A percentile compares a stretch with the other conserved stretches of the same genome.
phyloP scores from a whole-genome alignment of 495 filamentous ascomycete genomes.

The Penicillium subrubescens region DNA sequence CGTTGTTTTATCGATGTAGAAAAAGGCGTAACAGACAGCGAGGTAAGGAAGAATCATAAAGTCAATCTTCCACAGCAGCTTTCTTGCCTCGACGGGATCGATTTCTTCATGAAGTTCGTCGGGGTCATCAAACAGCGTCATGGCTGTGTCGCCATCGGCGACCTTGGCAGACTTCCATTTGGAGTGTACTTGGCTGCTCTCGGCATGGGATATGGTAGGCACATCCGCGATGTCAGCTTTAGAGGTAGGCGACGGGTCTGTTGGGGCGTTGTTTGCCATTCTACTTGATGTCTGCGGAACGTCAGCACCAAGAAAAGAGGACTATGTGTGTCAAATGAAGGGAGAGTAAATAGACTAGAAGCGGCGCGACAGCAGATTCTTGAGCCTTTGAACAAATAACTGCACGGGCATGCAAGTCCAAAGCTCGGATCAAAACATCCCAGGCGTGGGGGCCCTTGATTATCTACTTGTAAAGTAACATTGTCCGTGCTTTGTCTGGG shows the following conservation, averaged over 20 bases:
- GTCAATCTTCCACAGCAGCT: constrained; percentile 58
- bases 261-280: constrained; percentile 13
- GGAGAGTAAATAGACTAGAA: neutral
- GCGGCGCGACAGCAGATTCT: neutral
- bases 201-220: constrained; percentile 29
- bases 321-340: neutral
- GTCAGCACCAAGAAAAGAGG: neutral
- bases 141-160: constrained; percentile 47
- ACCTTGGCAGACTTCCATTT: constrained; percentile 34
- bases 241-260: constrained; percentile 21
- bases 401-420: neutral
- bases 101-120: constrained; percentile 48
- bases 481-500: neutral
- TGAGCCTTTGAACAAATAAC: neutral
- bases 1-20: constrained; percentile 63
- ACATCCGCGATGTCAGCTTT: constrained; percentile 28
- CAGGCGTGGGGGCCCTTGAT: neutral
- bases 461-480: neutral
- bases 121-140: constrained; percentile 46
- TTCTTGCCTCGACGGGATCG: constrained; percentile 51
- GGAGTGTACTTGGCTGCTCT: constrained; percentile 24
- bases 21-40: constrained; percentile 61
- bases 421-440: neutral
- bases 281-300: neutral
- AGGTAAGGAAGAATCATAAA: constrained; percentile 53